phyloP scores from a whole-genome alignment of 2,329 filamentous ascomycete species.

The Rhynchosporium agropyri region DNA sequence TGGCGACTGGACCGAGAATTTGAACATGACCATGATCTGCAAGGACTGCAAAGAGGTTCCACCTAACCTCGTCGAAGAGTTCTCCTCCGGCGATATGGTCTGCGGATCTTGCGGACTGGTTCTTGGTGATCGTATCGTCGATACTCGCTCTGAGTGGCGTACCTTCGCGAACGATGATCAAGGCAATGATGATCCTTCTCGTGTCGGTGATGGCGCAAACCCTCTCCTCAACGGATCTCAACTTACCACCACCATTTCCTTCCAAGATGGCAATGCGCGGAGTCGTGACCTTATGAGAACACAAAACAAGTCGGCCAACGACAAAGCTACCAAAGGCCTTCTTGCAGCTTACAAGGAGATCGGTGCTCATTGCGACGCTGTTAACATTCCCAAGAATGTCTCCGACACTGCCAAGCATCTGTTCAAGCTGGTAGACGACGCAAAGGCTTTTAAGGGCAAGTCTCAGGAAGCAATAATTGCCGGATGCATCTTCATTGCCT shows the following conservation, averaged over 20 bases:
- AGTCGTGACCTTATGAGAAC: conserved; percentile 78
- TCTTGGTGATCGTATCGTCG: conserved; percentile 86
- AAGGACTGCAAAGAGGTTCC: conserved; percentile 89
- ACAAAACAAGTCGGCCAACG: conserved; percentile 78
- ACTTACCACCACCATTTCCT: conserved; percentile 85
- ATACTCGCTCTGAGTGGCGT: conserved; percentile 96
- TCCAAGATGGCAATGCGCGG: conserved; percentile 71
- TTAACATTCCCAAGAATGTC: conserved; percentile 78
- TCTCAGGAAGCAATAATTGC: conserved; percentile 91
- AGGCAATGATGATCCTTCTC: conserved; percentile 92
- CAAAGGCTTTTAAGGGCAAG: conserved; percentile 93
- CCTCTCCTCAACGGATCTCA: conserved; percentile 88
- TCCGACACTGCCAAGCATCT: conserved; percentile 91
- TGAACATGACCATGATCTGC: conserved; percentile 84
- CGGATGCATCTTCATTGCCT: conserved; percentile 96
- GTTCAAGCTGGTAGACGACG: conserved; percentile 92
- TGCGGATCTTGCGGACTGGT: conserved; percentile 92
- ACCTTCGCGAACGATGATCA: conserved; percentile 99
- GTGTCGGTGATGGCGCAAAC: conserved; percentile 94
- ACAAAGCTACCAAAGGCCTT: conserved; percentile 82
- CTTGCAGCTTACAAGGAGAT: conserved; percentile 88
- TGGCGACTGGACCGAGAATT: conserved; percentile 61
- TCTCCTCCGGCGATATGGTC: conserved; percentile 88
- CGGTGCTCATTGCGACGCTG: conserved; percentile 80
- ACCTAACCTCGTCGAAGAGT: conserved; percentile 92